Base-by-base conservation (phyloP, 805 yeast species). In the Wickerhamiella dianesei region DNA sequence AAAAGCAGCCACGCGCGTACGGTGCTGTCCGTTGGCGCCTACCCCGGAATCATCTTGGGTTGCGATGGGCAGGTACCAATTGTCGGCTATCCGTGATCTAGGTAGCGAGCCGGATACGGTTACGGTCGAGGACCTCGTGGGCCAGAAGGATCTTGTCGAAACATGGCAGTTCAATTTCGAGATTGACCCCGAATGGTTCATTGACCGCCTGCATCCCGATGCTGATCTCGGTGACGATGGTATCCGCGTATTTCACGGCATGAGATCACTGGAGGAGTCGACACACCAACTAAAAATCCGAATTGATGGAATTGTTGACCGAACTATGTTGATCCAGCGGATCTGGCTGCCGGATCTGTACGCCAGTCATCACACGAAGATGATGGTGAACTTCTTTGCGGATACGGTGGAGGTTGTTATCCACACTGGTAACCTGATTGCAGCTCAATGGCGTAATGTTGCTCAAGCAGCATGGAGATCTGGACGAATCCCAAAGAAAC, bases 391-490 rank as follows among this genome's bases (percentile, higher is more conserved):
- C 16, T 39, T 18, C 16, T 39, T 39, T 18, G 16, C 8, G 41
- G 25, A 39, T 18, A 19, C 41, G 21, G 41, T 14, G 8, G 20
- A 39, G 18, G 25, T 39, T 12, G 41, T 39, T n/a, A n/a, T 39
- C 4, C 41, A 39, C 18, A 39, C 41, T 39, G 41, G 20, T 8
- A 39, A 39, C 41, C 41, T 39, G 5, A 18, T 14, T 12, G 20
- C 41, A 6, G 25, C 41, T 19, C 41, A 39, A 20, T 39, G 41
- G 41, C n/a, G 25, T 5, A 39, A 39, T 39, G 41, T 39, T 17
- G 41, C 41, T 21, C 41, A 39, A 39, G 41, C 41, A 22, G 41
- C 18, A 20, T 39, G 41, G 41, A 5, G 41, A 8, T 12, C 20
- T 17, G 32, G 32, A 12, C 32, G 32, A 25, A 25, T 25, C 6